phyloP scores from a whole-genome alignment of 2,329 filamentous ascomycete species.

The Rutstroemia sp. region DNA sequence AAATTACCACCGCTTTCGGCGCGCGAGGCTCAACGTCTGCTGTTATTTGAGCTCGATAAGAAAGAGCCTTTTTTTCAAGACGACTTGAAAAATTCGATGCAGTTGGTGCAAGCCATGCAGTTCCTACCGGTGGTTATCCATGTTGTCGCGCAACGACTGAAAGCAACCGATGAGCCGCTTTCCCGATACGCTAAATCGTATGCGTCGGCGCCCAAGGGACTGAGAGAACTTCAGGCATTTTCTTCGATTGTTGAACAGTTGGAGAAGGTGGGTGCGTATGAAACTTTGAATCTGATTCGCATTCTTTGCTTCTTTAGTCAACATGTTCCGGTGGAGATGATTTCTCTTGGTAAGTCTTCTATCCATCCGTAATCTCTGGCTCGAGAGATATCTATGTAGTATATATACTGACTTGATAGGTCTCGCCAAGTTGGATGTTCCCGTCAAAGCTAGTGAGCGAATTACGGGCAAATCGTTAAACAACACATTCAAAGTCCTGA shows the following conservation, averaged over 20 bases:
- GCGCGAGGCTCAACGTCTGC: constrained; percentile 50
- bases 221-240: constrained; percentile 42
- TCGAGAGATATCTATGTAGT: no score
- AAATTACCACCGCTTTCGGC: constrained; percentile 46
- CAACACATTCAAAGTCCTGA: constrained; percentile 43
- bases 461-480: constrained; percentile 29
- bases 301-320: constrained; percentile 59
- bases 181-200: constrained; percentile 53
- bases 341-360: constrained; percentile 42
- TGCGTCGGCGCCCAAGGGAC: constrained; percentile 42
- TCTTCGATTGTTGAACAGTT: constrained; percentile 43
- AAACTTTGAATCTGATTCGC: constrained; percentile 58
- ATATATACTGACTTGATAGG: constrained; percentile 26
- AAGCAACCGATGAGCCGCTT: constrained; percentile 52
- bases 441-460: constrained; percentile 37
- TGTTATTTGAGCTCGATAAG: constrained; percentile 56
- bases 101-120: constrained; percentile 56
- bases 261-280: constrained; percentile 36
- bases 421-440: constrained; percentile 39
- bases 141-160: constrained; percentile 54
- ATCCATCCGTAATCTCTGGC: no score
- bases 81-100: constrained; percentile 49
- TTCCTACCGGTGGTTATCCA: constrained; percentile 62
- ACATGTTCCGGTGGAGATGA: constrained; percentile 58
- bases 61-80: constrained; percentile 43